Conservation (phyloP, 345 rosid genomes). For the Syzygium jambos region DNA sequence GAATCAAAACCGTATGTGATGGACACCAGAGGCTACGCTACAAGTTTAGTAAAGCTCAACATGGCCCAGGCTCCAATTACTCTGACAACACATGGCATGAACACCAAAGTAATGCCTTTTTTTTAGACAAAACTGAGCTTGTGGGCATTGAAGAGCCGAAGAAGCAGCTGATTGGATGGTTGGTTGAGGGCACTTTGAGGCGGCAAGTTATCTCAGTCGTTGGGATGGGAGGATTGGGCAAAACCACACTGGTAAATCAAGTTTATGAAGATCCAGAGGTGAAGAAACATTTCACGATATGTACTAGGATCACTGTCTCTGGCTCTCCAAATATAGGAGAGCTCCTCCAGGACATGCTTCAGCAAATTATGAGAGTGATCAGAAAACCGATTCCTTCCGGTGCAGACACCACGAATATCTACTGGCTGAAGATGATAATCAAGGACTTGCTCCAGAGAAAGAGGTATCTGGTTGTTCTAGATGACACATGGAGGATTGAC, state of each 20-base stretch:
- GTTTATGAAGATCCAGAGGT: constrained; percentile 19
- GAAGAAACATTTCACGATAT: constrained; percentile 10
- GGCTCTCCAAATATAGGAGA: constrained; percentile 8
- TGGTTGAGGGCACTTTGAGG: constrained; percentile 5
- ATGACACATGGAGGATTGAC: constrained; percentile 22
- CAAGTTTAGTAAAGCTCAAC: constrained; percentile 3
- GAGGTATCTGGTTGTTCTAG: constrained; percentile 26
- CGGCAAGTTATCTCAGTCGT: constrained; percentile 14
- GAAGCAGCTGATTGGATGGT: constrained; percentile 10
- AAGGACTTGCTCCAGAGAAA: constrained; percentile 9
- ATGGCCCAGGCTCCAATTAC: constrained; percentile 1
- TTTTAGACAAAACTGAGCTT: constrained; percentile 23
- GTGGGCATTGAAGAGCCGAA: constrained; percentile 28
- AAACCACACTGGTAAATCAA: constrained; percentile 31
- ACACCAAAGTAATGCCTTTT: constrained; percentile 18
- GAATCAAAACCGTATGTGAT: constrained; percentile 6
- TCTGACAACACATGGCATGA: constrained; percentile 6
- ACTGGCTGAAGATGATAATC: constrained; percentile 7
- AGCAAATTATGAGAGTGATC: constrained; percentile 12
- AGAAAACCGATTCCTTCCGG: constrained; percentile 16
- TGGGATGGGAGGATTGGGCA: constrained; percentile 40
- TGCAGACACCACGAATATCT: constrained; percentile 9
- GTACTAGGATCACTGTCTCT: constrained; percentile 24
- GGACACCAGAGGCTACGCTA: constrained; percentile 12
- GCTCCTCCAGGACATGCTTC: constrained; percentile 11